phyloP scores from a whole-genome alignment of 2,329 filamentous ascomycete genomes.

The Aspergillus transmontanensis region DNA sequence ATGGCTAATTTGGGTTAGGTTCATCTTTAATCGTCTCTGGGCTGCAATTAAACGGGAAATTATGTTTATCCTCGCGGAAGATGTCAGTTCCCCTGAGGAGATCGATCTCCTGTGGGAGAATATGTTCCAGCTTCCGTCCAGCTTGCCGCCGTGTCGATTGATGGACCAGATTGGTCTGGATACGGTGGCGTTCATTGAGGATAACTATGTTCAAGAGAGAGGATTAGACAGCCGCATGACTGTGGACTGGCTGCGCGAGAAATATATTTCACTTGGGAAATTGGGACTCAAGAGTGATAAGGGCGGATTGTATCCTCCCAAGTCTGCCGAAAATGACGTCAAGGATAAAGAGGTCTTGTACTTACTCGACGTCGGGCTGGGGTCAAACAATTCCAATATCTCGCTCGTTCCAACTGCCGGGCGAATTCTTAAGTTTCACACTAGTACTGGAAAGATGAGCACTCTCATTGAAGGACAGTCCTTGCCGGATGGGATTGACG shows the following conservation, averaged over 20 bases:
- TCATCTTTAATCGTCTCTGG: constrained; percentile 61
- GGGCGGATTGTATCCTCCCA: constrained; percentile 42
- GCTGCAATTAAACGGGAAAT: constrained; percentile 59
- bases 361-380: constrained; percentile 29
- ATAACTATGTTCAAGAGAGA: constrained; percentile 56
- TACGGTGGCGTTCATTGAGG: constrained; percentile 56
- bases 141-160: constrained; percentile 33
- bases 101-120: constrained; percentile 53
- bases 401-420: constrained; percentile 11
- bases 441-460: not conserved
- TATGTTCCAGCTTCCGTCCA: constrained; percentile 34
- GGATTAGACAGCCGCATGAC: constrained; percentile 40
- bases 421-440: constrained; percentile 2
- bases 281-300: constrained; percentile 42
- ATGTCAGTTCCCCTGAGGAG: constrained; percentile 51
- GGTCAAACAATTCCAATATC: constrained; percentile 22
- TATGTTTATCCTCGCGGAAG: constrained; percentile 54
- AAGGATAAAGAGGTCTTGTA: constrained; percentile 20
- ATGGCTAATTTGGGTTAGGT: constrained; percentile 32
- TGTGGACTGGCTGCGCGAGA: constrained; percentile 48
- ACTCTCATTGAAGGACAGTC: constrained; percentile 13
- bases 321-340: constrained; percentile 8
- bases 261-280: constrained; percentile 52
- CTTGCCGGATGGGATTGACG: constrained; percentile 50
- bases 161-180: constrained; percentile 58